Base-by-base conservation (phyloP, 2,329 filamentous ascomycete species). In the Dryadomyces quercus-mongolicae region DNA sequence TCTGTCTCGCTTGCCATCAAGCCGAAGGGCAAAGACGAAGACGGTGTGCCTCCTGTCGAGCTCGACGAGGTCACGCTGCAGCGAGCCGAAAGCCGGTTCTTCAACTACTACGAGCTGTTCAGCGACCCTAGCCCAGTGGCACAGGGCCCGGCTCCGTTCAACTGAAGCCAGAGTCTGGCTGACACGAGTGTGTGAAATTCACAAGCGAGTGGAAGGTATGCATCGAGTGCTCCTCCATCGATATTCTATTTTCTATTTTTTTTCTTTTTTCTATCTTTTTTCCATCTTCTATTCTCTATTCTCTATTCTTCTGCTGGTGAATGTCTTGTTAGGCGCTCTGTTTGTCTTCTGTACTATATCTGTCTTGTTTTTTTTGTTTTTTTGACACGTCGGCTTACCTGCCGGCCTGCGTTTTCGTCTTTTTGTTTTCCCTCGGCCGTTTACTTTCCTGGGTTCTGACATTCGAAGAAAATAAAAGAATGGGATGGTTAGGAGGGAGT, bases 21-120 rank as follows among this genome's bases (percentile, higher is more conserved):
- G 51, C 60, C 67, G 47, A 69, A 67, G 56, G 60, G 61, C 13
- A 61, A 60, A 21, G 60, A 65, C 44, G 77, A 78, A 61, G 75
- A 78, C 49, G 74, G 72, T 3, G 63, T 63, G 18, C 58, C 65
- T 0, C 60, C 63, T 10, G 66, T 66, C 2, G 75, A 76, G 52
- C 64, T 82, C 50, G 79, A 82, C 58, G 76, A 77, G 21, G 68
- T 67, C 0, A 75, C 72, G 42, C 70, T 69, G 57, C 65, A 65
- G 25, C 77, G 74, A 63, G 78, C 78, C 4, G 77, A 81, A 61
- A 67, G 72, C 53, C 65, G 67, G 51, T 77, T 75, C 62, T 67
- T 71, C 54, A 74, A 67, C 57, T 82, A 75, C 61, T 82, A 77
- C 59, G 72, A 81, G 60, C 70, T 74, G 34, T 73, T 77, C 52